Evolutionary conservation across 139 green algal species (phyloP).

Genomic region (Chlamydomonas asymmetrica): DNA sequence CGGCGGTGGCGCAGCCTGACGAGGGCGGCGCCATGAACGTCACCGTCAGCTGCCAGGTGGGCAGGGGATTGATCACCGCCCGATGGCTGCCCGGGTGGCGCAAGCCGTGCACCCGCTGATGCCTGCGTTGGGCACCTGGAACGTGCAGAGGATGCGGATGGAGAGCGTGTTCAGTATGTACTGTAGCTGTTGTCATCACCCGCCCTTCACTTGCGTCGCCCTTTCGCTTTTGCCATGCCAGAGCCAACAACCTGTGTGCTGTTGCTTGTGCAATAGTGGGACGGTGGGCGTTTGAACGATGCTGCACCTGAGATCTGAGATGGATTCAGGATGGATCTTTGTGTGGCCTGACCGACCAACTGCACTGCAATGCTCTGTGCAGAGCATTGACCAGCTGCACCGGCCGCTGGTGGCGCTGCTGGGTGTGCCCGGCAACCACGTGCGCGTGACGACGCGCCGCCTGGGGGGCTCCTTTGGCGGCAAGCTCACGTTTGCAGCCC

Average conservation of each 20-base stretch:
- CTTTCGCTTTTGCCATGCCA: no score
- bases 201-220: no score
- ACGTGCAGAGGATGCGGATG: no score
- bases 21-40: constrained; percentile 59
- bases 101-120: no score
- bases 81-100: background rate
- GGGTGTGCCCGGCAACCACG: constrained; percentile 44
- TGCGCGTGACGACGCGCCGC: constrained; percentile 32
- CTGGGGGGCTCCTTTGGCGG: constrained; percentile 74
- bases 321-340: no score
- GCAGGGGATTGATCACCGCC: background rate
- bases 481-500: constrained; percentile 52
- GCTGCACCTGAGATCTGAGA: no score
- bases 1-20: constrained; percentile 44
- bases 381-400: constrained; percentile 18
- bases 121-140: no score
- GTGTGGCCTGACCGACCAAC: constrained; percentile 2
- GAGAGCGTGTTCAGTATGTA: no score
- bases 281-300: no score
- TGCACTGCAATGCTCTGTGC: constrained; percentile 24
- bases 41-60: constrained; percentile 46
- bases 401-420: constrained; percentile 40
- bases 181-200: no score
- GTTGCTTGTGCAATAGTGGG: no score
- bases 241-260: no score